Base-by-base conservation (phyloP, 148 eudicot species). In the Limonium bicolor region DNA sequence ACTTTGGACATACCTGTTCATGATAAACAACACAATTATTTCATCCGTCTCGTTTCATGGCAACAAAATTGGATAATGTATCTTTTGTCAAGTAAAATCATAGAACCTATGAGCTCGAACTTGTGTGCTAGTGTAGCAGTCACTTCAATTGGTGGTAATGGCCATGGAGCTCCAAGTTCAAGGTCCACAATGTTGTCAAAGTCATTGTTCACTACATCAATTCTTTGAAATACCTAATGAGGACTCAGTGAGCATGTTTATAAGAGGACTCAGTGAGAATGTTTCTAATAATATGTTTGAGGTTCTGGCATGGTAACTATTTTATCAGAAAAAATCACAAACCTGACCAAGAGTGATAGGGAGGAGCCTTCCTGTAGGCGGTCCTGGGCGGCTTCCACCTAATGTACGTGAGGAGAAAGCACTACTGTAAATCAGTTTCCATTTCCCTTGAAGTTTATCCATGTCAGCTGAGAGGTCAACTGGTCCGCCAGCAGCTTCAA, bases 311-410 rank as follows among this genome's bases (percentile, higher is more conserved):
- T 29, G 1, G 33, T 7, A 29, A 2, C 33, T 30, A n/a, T 14
- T 22, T 27, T 1, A 24, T 17, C 36, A 40, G 11, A 34, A 14
- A 0, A 5, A 25, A 37, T 11, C 20, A 24, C 55, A 58, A 46
- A 88, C 97, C 90, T 88, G 97, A 31, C 97, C 97, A 48, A 88
- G 94, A 34, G 84, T 83, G 30, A 88, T 70, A 6, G 94, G 94
- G 35, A 88, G 77, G 66, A 88, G 84, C 55, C 97, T 59, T 61
- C 94, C 84, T 0, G 53, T 60, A 2, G 97, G 87, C 44, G 92
- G 94, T 42, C 97, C 97, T 30, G 97, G 94, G 12, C 94, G 92
- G 33, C 92, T 80, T 21, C 94, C 97, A 14, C 97, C 97, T 44
- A 88, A 69, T 43, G 94, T 88, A 13, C 94, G 92, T 52, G 86